Evolutionary conservation across 1,284 basidiomycete species (phyloP).

Genomic region (Ganoderma leucocontextum): DNA sequence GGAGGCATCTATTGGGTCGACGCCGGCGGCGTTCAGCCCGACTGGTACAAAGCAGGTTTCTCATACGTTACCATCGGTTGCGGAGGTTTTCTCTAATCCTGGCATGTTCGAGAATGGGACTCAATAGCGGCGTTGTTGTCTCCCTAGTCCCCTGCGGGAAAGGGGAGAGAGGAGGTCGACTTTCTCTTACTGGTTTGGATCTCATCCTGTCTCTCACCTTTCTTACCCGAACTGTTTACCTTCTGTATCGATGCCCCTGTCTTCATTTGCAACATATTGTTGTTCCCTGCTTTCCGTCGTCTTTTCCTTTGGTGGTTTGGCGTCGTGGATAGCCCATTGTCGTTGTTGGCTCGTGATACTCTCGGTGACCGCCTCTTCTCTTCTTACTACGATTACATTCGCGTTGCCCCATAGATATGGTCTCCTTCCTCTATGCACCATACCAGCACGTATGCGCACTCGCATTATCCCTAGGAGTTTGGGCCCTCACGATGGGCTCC

Average conservation of each 20-base stretch:
- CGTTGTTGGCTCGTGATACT: slow-evolving; percentile 27
- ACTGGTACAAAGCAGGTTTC: slow-evolving; percentile 15
- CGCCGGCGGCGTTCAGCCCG: slow-evolving; percentile 18
- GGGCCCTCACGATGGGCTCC: slow-evolving; percentile 17
- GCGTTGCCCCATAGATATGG: slow-evolving; percentile 26
- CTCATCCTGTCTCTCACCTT: slow-evolving; percentile 15
- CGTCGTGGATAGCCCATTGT: slow-evolving; percentile 32
- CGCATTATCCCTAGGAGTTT: slow-evolving; percentile 17
- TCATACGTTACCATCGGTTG: slow-evolving; percentile 28
- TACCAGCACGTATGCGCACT: slow-evolving; percentile 23
- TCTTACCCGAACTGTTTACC: slow-evolving; percentile 24
- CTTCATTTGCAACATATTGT: slow-evolving; percentile 22
- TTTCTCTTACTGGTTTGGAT: slow-evolving; percentile 31
- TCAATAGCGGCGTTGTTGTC: slow-evolving; percentile 35
- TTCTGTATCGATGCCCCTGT: slow-evolving; percentile 33
- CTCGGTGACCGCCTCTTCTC: slow-evolving; percentile 28
- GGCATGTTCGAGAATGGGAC: slow-evolving; percentile 27
- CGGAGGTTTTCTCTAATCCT: slow-evolving; percentile 30
- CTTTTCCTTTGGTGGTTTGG: slow-evolving; percentile 20
- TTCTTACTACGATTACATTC: slow-evolving; percentile 13
- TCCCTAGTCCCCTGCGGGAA: slow-evolving; percentile 38
- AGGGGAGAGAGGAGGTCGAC: slow-evolving; percentile 36
- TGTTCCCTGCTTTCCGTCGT: slow-evolving; percentile 17
- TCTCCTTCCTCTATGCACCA: slow-evolving; percentile 23
- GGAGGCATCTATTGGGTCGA: slow-evolving; percentile 14